A percentile compares a stretch with the other conserved stretches of the same genome.
Evolutionary conservation across 441 rosid genomes (phyloP).

Genomic region (Pelargonium myrrhifolium): DNA sequence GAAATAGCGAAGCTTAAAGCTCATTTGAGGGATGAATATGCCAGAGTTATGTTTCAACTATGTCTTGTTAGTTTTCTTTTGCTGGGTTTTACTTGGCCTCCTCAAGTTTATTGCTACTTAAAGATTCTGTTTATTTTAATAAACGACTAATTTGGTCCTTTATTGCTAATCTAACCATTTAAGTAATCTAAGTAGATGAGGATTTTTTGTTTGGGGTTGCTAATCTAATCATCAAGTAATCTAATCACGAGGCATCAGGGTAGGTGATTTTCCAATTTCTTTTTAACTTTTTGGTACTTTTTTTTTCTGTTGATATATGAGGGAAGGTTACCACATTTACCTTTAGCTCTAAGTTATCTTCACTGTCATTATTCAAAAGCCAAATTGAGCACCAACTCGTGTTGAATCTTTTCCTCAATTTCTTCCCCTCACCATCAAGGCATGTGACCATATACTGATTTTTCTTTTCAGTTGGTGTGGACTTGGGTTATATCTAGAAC

Average conservation of each 20-base stretch:
- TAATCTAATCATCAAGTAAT: too few relatives aligned
- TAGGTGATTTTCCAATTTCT: too few relatives aligned
- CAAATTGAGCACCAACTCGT: neutral
- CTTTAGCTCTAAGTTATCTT: too few relatives aligned
- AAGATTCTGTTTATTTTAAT: neutral
- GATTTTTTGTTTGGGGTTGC: neutral
- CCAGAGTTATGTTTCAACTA: too few relatives aligned
- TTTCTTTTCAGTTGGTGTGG: neutral
- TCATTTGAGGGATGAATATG: conserved; percentile 27
- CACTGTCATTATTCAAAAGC: too few relatives aligned
- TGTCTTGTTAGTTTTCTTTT: neutral
- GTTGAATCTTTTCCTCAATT: too few relatives aligned
- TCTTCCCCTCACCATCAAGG: too few relatives aligned
- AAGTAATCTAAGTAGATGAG: too few relatives aligned
- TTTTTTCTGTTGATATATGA: too few relatives aligned
- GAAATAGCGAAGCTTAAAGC: conserved; percentile 43
- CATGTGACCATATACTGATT: neutral
- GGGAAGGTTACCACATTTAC: too few relatives aligned
- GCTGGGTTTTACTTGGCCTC: neutral
- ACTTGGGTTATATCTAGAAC: neutral
- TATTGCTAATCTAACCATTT: neutral
- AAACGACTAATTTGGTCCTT: neutral
- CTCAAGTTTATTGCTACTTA: neutral
- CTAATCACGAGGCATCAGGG: too few relatives aligned
- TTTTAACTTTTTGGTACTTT: too few relatives aligned